Conservation (phyloP, 2,329 filamentous ascomycete genomes). For the Pezicula radicicola region DNA sequence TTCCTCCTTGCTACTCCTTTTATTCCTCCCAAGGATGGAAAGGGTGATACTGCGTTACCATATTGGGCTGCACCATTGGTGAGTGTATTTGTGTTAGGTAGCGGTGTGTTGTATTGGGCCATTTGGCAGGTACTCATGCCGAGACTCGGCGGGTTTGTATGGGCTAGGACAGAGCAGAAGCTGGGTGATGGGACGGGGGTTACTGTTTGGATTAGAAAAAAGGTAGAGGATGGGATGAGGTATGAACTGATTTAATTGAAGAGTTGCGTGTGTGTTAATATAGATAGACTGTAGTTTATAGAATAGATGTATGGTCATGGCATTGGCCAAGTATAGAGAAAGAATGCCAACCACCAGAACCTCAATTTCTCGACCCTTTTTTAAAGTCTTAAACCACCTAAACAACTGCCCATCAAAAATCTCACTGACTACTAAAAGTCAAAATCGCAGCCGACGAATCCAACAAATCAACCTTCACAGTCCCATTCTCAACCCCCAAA, state of each 20-base stretch:
- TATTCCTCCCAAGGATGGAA: not conserved
- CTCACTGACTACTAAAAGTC: conserved; percentile 7
- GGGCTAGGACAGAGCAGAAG: not conserved
- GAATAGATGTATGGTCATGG: too few species aligned
- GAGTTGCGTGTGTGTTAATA: too few species aligned
- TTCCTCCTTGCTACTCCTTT: not conserved
- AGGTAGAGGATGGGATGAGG: not conserved
- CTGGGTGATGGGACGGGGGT: not conserved
- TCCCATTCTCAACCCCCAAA: conserved; percentile 33
- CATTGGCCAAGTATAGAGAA: too few species aligned
- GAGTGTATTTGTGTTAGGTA: not conserved
- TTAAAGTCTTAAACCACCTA: too few species aligned
- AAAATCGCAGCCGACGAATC: conserved; percentile 37
- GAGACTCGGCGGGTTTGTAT: not conserved
- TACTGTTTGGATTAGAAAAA: not conserved
- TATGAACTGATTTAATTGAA: not conserved
- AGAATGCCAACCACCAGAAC: too few species aligned
- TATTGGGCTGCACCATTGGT: not conserved
- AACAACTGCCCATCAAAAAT: too few species aligned
- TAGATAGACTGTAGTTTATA: too few species aligned
- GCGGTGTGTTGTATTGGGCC: not conserved
- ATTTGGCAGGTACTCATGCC: not conserved
- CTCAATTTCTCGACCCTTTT: too few species aligned
- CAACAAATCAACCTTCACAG: conserved; percentile 33
- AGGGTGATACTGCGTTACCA: not conserved